Evolutionary conservation across 139 green algal genomes (phyloP), one percentile per base, ranked within the genome.

Genomic region (Tetraselmis striata): DNA sequence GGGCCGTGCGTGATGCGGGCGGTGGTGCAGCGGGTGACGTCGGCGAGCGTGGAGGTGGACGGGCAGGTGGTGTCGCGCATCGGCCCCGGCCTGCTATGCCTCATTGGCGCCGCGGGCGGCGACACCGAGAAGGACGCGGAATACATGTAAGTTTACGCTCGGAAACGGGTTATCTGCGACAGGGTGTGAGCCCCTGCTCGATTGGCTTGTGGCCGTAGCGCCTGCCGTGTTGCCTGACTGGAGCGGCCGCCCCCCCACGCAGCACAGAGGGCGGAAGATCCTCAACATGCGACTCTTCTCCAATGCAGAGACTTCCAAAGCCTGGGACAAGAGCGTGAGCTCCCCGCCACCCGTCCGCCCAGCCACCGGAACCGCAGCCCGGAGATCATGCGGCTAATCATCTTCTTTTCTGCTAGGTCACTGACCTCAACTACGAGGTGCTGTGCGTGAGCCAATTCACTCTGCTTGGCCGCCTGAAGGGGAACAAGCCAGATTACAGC

Each of bases 371-470:
- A n/a, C n/a, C n/a, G n/a, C n/a, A n/a, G n/a, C n/a, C n/a, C n/a
- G n/a, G n/a, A n/a, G n/a, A n/a, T n/a, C n/a, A n/a, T n/a, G n/a
- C n/a, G n/a, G n/a, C n/a, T n/a, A n/a, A n/a, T n/a, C n/a, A n/a
- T n/a, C n/a, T n/a, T n/a, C n/a, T n/a, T n/a, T n/a, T n/a, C n/a
- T n/a, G 91, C 93, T 29, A 86, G 86, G 82, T 92, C 1, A 76
- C 30, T 31, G 80, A 90, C 28, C 78, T 84, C 27, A 81, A 59
- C 23, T 87, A 91, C 29, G 85, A 89, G 31, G 58, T 95, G 31
- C 80, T 96, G 0, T 82, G 92, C 76, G 93, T 96, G 2, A 90
- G 83, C 79, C 93, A 96, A 79, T 96, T 96, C 81, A 96, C 93
- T 1, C 85, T 96, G n/a, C 92, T 91, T 74, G 91, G 85, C 18